Evolutionary conservation across 2,329 filamentous ascomycete species (phyloP).

Genomic region (Botrytis elliptica): DNA sequence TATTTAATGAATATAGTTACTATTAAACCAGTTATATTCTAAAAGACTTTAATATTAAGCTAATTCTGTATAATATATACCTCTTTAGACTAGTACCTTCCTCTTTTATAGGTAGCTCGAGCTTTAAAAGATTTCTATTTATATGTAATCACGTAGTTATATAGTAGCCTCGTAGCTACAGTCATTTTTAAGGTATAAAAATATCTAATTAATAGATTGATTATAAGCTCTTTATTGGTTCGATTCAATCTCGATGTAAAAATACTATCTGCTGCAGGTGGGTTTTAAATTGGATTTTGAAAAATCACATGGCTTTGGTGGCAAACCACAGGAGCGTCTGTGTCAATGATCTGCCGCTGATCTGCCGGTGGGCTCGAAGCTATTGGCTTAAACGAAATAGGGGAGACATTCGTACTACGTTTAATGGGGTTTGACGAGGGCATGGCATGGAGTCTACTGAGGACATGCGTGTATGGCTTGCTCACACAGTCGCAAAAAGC

Average conservation of each 20-base stretch:
- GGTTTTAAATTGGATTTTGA: not conserved
- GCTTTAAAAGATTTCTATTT: not conserved
- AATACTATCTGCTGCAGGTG: not conserved
- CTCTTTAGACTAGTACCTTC: too few relatives aligned
- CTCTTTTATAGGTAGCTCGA: not conserved
- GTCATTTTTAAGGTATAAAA: not conserved
- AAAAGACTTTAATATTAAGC: too few relatives aligned
- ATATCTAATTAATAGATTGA: not conserved
- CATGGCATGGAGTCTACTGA: not conserved
- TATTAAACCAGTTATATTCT: too few relatives aligned
- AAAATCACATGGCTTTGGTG: not conserved
- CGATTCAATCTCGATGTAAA: not conserved
- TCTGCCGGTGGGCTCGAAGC: not conserved
- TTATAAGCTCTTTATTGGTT: not conserved
- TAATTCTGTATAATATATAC: too few relatives aligned
- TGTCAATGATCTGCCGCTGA: not conserved
- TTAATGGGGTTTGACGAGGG: not conserved
- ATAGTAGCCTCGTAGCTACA: not conserved
- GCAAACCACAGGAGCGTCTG: not conserved
- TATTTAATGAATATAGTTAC: too few relatives aligned
- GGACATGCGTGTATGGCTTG: not conserved
- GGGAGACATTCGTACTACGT: not conserved
- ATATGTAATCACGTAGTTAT: not conserved
- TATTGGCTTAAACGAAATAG: not conserved
- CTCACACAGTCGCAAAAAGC: not conserved